Percentiles rank a stretch among this genome's conserved stretches.
These are phyloP conservation scores for Tetrapyrgos nigripes DNA, from an alignment of 1,284 basidiomycete genomes.

Conservation along the genomic window DNA sequence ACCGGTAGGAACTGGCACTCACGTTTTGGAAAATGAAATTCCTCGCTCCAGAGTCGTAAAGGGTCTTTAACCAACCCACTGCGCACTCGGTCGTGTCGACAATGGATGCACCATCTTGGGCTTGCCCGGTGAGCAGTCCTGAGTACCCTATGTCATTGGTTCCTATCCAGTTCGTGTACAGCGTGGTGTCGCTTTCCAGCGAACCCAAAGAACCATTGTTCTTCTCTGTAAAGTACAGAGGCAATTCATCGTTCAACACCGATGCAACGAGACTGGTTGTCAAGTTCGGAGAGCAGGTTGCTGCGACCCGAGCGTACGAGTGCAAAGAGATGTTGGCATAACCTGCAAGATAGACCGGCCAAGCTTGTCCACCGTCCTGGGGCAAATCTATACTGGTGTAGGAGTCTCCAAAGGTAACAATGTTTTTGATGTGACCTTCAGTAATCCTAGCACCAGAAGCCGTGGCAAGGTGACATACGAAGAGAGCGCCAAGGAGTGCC, in stretches of 20 bases:
- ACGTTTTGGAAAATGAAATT: slow-evolving; percentile 55
- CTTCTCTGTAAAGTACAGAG: slow-evolving; percentile 36
- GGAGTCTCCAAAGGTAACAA: slow-evolving; percentile 19
- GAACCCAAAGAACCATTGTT: slow-evolving; percentile 29
- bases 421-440: slow-evolving; percentile 3
- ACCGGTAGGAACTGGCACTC: slow-evolving; percentile 20
- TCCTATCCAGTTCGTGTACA: slow-evolving; percentile 53
- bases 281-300: slow-evolving; percentile 49
- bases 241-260: slow-evolving; percentile 44
- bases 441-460: too few relatives aligned
- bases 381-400: slow-evolving; percentile 10
- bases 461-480: too few relatives aligned
- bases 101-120: slow-evolving; percentile 37
- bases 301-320: slow-evolving; percentile 49
- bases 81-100: slow-evolving; percentile 47
- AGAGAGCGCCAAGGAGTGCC: too few relatives aligned
- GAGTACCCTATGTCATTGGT: slow-evolving; percentile 51
- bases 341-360: slow-evolving; percentile 24
- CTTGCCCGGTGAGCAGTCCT: slow-evolving; percentile 42
- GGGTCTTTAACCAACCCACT: slow-evolving; percentile 46
- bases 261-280: slow-evolving; percentile 45
- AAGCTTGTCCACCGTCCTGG: background rate
- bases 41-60: slow-evolving; percentile 46
- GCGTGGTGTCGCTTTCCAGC: slow-evolving; percentile 36
- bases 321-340: slow-evolving; percentile 42